Evolutionary conservation across 805 yeast genomes (phyloP).

Genomic region (Schizosaccharomyces lindneri): DNA sequence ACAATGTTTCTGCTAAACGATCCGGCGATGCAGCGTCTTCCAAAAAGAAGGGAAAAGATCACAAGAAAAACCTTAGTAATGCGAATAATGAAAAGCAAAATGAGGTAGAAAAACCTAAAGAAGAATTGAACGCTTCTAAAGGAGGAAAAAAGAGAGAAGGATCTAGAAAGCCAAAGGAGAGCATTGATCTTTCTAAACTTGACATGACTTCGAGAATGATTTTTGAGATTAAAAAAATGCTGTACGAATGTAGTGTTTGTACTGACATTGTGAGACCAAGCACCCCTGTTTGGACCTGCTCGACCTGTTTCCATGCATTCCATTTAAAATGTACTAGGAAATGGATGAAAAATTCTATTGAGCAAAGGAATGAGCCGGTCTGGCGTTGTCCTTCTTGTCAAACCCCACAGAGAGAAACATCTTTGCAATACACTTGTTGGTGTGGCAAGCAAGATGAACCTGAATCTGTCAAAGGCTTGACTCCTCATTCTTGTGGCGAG

Average conservation of each 20-base stretch:
- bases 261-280: conserved; percentile 49
- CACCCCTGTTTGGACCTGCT: conserved; percentile 58
- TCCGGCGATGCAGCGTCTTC: not conserved
- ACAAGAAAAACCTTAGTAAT: not conserved
- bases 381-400: conserved; percentile 85
- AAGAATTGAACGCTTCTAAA: not conserved
- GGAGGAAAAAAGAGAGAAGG: not conserved
- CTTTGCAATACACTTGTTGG: conserved; percentile 54
- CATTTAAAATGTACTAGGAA: conserved; percentile 63
- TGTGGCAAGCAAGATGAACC: conserved; percentile 64
- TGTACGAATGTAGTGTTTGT: conserved; percentile 58
- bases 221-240: not conserved
- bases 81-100: not conserved
- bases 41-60: not conserved
- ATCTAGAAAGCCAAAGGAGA: not conserved
- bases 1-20: too few species aligned
- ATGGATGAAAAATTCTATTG: conserved; percentile 61
- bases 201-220: not conserved
- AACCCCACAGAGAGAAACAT: conserved; percentile 21
- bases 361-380: conserved; percentile 3
- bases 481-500: conserved; percentile 78
- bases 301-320: conserved; percentile 53
- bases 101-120: not conserved
- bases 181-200: not conserved
- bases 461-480: conserved; percentile 17